These are phyloP conservation scores for Ustilago curta DNA, from an alignment of 1,284 basidiomycete genomes.

Conservation along the genomic window DNA sequence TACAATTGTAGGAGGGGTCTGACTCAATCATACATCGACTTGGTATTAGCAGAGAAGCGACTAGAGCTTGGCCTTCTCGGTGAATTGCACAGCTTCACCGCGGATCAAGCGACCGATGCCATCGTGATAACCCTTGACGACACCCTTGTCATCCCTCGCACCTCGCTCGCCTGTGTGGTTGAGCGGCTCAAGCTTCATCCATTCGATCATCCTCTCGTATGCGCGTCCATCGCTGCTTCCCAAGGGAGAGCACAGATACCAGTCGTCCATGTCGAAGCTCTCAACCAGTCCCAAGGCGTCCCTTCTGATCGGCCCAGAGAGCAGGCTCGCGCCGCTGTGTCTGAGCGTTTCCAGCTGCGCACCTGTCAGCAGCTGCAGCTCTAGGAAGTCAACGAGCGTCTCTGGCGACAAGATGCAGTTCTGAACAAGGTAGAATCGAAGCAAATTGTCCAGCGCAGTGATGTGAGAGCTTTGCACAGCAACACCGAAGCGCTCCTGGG, in stretches of 20 bases:
- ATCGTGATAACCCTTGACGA: constrained; percentile 53
- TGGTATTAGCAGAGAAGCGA: background rate
- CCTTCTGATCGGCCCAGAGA: constrained; percentile 33
- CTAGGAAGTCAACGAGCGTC: constrained; percentile 33
- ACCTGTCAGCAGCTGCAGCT: constrained; percentile 20
- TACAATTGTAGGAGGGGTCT: too few relatives aligned
- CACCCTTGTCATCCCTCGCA: constrained; percentile 53
- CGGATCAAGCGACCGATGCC: constrained; percentile 52
- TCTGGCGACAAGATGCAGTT: constrained; percentile 45
- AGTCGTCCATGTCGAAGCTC: constrained; percentile 60
- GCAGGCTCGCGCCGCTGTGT: constrained; percentile 17
- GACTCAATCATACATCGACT: too few relatives aligned
- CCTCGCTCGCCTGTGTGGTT: constrained; percentile 52
- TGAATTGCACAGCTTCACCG: constrained; percentile 54
- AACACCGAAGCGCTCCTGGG: constrained; percentile 21
- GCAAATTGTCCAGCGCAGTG: constrained; percentile 29
- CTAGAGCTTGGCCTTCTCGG: constrained; percentile 34
- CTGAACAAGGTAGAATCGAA: constrained; percentile 49
- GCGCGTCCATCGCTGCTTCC: constrained; percentile 55
- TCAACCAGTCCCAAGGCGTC: constrained; percentile 55
- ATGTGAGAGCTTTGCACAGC: constrained; percentile 11
- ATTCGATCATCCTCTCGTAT: constrained; percentile 60
- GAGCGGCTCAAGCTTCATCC: constrained; percentile 60
- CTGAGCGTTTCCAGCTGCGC: constrained; percentile 32
- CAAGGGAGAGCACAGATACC: constrained; percentile 59